These are phyloP conservation scores for Yarrowia deformans DNA, from an alignment of 805 yeast genomes.

Conservation along the genomic window DNA sequence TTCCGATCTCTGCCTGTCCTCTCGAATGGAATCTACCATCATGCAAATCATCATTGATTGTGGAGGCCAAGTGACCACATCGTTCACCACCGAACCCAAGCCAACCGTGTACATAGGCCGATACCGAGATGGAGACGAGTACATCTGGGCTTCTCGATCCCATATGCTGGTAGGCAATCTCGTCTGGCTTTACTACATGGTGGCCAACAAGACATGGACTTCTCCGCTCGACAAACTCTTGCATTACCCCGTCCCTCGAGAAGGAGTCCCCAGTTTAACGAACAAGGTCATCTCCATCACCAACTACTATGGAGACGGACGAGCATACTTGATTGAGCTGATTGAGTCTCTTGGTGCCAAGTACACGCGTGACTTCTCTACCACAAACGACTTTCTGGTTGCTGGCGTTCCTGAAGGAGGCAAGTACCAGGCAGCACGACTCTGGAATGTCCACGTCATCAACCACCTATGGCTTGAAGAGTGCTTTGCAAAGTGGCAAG, in stretches of 20 bases:
- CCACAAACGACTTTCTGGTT: constrained; percentile 73
- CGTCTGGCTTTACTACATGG: constrained; percentile 76
- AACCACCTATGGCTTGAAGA: constrained; percentile 93
- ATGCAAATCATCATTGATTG: constrained; percentile 56
- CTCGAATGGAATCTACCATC: constrained; percentile 54
- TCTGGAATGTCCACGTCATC: constrained; percentile 71
- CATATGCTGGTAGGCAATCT: constrained; percentile 66
- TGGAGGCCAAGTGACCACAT: constrained; percentile 60
- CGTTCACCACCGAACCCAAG: constrained; percentile 45
- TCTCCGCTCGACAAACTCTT: constrained; percentile 64
- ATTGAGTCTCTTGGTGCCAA: constrained; percentile 75
- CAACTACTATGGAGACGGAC: constrained; percentile 84
- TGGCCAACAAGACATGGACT: constrained; percentile 62
- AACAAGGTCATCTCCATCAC: constrained; percentile 71
- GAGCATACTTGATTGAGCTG: constrained; percentile 71
- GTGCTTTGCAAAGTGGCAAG: constrained; percentile 67
- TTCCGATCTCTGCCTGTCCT: constrained; percentile 63
- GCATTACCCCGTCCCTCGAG: constrained; percentile 70
- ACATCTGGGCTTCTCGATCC: constrained; percentile 55
- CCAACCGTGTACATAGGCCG: constrained; percentile 66
- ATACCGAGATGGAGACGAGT: constrained; percentile 66
- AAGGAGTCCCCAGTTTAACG: constrained; percentile 61
- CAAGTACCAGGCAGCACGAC: constrained; percentile 74
- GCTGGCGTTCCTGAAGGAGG: constrained; percentile 72
- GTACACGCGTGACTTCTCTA: constrained; percentile 69